Evolutionary conservation across 2,329 filamentous ascomycete genomes (phyloP).

Genomic region (Penicillium sp.): DNA sequence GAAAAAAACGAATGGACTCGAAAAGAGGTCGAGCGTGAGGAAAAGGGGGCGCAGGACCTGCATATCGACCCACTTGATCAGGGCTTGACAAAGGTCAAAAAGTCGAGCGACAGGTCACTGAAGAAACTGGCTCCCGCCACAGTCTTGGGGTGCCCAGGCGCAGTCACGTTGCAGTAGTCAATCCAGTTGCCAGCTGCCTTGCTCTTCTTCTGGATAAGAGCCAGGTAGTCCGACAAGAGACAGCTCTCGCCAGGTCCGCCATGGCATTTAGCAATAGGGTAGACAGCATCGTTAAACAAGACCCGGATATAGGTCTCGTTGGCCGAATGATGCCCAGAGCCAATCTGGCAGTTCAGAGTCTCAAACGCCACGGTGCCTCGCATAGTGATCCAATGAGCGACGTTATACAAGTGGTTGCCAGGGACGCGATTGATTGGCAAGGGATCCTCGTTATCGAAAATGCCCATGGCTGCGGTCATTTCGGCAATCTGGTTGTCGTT

Average conservation of each 20-base stretch:
- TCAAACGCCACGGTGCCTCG: constrained; percentile 67
- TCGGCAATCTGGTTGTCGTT: constrained; percentile 69
- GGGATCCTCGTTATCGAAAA: constrained; percentile 59
- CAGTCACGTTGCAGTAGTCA: constrained; percentile 31
- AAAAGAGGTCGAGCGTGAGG: neutral
- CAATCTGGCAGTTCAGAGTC: constrained; percentile 55
- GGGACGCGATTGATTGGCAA: constrained; percentile 54
- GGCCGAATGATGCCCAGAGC: constrained; percentile 35
- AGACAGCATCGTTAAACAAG: constrained; percentile 64
- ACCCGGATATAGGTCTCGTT: constrained; percentile 52
- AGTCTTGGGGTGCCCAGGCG: constrained; percentile 16
- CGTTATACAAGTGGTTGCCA: constrained; percentile 55
- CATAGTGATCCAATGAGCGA: constrained; percentile 62
- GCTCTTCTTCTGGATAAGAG: constrained; percentile 51
- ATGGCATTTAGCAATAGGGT: constrained; percentile 59
- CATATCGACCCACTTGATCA: constrained; percentile 12
- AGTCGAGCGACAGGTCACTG: constrained; percentile 31
- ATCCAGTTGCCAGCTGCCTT: constrained; percentile 54
- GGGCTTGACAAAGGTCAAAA: constrained; percentile 32
- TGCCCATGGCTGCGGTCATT: constrained; percentile 60
- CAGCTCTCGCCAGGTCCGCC: constrained; percentile 60
- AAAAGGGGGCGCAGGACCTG: too few relatives aligned
- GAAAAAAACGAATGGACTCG: neutral
- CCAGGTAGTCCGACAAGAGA: constrained; percentile 49
- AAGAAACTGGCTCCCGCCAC: constrained; percentile 33